Percentiles rank a stretch among this genome's conserved stretches.
Evolutionary conservation across 495 filamentous ascomycete genomes (phyloP).

Genomic region (Xylaria scruposa): DNA sequence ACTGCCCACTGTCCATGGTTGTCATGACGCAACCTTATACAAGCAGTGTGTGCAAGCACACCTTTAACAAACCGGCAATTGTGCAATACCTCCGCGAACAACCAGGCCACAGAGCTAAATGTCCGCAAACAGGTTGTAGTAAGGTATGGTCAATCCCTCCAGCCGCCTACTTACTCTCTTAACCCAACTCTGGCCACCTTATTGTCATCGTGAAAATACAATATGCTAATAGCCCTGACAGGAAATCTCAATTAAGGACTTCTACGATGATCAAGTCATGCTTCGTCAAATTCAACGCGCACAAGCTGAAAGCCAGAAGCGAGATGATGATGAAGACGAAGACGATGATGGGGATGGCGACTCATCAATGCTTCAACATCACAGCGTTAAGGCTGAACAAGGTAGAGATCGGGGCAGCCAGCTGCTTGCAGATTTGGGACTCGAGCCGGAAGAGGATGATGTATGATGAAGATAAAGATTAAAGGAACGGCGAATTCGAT

Average conservation of each 20-base stretch:
- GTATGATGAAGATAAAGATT: not conserved
- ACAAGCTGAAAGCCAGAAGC: constrained; percentile 35
- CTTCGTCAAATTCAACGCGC: constrained; percentile 51
- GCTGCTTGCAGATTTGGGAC: constrained; percentile 22
- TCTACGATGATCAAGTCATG: constrained; percentile 50
- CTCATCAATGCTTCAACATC: constrained; percentile 27
- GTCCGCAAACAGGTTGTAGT: constrained; percentile 52
- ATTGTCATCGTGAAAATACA: not conserved
- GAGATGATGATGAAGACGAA: constrained; percentile 35
- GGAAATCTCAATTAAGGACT: constrained; percentile 45
- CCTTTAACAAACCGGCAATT: constrained; percentile 79
- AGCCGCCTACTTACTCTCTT: not conserved
- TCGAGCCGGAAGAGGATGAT: constrained; percentile 12
- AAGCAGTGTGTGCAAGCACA: constrained; percentile 81
- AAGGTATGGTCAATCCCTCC: constrained; percentile 40
- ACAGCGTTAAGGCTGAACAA: constrained; percentile 25
- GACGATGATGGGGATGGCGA: constrained; percentile 39
- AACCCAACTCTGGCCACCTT: not conserved
- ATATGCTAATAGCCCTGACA: constrained; percentile 30
- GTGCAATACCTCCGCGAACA: constrained; percentile 62
- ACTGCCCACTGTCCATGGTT: constrained; percentile 81
- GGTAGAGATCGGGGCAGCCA: constrained; percentile 22
- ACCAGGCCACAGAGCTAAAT: constrained; percentile 39
- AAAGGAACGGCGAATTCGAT: not conserved
- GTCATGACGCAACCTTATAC: constrained; percentile 75